phyloP scores from a whole-genome alignment of 495 filamentous ascomycete genomes.

The Emericellopsis terricola region DNA sequence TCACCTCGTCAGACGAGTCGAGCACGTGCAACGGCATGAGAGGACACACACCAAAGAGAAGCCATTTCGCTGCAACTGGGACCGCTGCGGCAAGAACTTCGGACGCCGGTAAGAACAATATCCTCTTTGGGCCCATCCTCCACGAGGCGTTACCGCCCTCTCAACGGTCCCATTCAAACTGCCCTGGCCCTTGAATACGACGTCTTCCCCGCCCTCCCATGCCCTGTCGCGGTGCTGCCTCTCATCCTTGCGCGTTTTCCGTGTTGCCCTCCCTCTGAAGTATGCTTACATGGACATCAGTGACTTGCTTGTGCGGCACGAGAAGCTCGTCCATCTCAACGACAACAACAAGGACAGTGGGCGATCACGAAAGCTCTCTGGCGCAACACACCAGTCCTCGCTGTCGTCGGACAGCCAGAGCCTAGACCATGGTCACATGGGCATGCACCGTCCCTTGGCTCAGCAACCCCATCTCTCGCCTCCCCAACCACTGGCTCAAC shows the following conservation, averaged over 20 bases:
- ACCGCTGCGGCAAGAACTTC: constrained; percentile 37
- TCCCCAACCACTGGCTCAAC: constrained; percentile 4
- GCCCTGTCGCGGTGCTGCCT: no score
- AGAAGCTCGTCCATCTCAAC: constrained; percentile 53
- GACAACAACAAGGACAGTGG: constrained; percentile 32
- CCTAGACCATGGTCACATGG: constrained; percentile 25
- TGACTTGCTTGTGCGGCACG: constrained; percentile 54
- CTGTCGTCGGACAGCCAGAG: constrained; percentile 20
- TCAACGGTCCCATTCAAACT: background rate
- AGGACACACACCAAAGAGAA: constrained; percentile 44
- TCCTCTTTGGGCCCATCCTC: no score
- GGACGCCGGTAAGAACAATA: constrained; percentile 37
- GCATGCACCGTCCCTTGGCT: constrained; percentile 13
- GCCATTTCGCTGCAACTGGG: constrained; percentile 34
- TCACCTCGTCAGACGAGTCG: constrained; percentile 26
- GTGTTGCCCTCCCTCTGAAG: constrained; percentile 5
- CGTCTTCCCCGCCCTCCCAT: no score
- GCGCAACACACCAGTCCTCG: constrained; percentile 14
- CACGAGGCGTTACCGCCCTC: background rate
- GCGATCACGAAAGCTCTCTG: constrained; percentile 27
- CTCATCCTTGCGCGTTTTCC: background rate
- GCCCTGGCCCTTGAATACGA: no score
- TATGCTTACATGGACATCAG: constrained; percentile 40
- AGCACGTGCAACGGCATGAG: constrained; percentile 42
- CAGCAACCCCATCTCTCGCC: constrained; percentile 8